Evolutionary conservation across 495 filamentous ascomycete genomes (phyloP).

Genomic region (Talaromyces nanjingensis): DNA sequence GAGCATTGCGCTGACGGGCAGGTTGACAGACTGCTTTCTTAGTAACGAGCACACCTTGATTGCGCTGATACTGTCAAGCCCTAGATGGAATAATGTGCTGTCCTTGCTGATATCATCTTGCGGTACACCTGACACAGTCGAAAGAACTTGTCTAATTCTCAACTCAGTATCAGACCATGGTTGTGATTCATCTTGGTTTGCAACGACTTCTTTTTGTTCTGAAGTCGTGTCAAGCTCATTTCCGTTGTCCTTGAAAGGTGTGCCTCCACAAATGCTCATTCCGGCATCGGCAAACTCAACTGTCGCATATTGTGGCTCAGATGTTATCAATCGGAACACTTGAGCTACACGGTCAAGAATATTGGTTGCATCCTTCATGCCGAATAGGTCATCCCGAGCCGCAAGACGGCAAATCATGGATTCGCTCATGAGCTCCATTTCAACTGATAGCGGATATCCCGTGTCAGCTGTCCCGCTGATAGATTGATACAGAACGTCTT

Average conservation of each 20-base stretch:
- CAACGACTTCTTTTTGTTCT: neutral
- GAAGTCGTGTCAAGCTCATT: neutral
- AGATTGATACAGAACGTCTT: conserved; percentile 42
- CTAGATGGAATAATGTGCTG: conserved; percentile 67
- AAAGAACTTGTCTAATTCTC: conserved; percentile 47
- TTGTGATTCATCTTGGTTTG: neutral
- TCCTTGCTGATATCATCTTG: conserved; percentile 44
- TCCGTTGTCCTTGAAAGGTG: conserved; percentile 18
- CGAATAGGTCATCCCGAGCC: conserved; percentile 49
- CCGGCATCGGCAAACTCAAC: conserved; percentile 40
- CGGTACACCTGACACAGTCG: conserved; percentile 49
- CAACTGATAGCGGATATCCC: conserved; percentile 74
- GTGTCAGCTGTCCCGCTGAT: conserved; percentile 53
- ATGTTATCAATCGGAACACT: conserved; percentile 46
- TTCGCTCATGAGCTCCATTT: conserved; percentile 57
- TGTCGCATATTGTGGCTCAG: conserved; percentile 34
- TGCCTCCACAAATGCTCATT: conserved; percentile 47
- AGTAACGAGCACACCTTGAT: conserved; percentile 42
- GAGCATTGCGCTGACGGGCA: conserved; percentile 30
- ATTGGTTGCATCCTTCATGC: conserved; percentile 26
- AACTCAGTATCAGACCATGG: conserved; percentile 7
- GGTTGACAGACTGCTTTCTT: conserved; percentile 22
- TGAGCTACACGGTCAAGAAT: conserved; percentile 49
- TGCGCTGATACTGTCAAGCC: conserved; percentile 75
- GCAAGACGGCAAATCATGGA: conserved; percentile 61